phyloP scores from a whole-genome alignment of 345 rosid genomes.

The Populus pruinosa region DNA sequence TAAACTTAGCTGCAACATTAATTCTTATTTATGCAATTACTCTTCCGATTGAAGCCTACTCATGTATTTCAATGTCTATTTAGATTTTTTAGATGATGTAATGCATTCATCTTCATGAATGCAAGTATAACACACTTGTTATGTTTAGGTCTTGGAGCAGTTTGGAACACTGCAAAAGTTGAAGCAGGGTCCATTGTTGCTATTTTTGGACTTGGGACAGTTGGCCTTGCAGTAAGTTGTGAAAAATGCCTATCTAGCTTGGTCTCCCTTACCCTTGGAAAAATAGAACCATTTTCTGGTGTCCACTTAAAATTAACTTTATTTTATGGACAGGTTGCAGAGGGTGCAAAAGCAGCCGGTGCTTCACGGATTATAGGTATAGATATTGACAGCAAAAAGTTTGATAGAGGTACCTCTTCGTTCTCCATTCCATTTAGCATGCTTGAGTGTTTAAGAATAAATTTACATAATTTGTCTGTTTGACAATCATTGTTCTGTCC shows the following conservation, averaged over 20 bases:
- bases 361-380: constrained; percentile 93
- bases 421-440: neutral
- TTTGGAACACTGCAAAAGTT: constrained; percentile 98
- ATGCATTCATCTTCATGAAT: neutral
- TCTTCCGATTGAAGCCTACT: neutral
- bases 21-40: neutral
- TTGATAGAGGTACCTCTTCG: constrained; percentile 48
- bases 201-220: constrained; percentile 95
- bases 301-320: neutral
- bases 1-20: neutral
- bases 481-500: neutral
- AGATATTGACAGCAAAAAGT: constrained; percentile 84
- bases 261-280: neutral
- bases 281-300: neutral
- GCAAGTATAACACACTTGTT: neutral
- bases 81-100: neutral
- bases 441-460: neutral
- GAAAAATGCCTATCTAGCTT: neutral
- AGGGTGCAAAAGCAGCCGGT: constrained; percentile 97
- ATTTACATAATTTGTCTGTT: neutral
- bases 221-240: constrained; percentile 91
- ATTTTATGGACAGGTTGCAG: constrained; percentile 63
- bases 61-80: neutral
- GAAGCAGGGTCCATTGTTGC: constrained; percentile 90
- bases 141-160: constrained; percentile 85